These are phyloP conservation scores for Floccularia luteovirens DNA, from an alignment of 768 basidiomycete genomes.

Conservation along the genomic window DNA sequence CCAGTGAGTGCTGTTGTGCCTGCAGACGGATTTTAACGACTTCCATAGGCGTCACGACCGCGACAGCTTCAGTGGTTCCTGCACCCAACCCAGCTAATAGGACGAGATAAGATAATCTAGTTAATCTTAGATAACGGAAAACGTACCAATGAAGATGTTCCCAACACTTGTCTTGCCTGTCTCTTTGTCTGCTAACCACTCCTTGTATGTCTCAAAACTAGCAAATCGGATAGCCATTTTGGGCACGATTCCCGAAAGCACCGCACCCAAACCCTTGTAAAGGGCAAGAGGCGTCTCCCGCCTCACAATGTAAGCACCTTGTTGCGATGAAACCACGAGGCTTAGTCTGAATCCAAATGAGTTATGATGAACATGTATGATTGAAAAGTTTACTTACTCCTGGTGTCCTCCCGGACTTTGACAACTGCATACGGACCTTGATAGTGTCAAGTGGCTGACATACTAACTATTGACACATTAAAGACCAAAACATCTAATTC, in stretches of 20 bases:
- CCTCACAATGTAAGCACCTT: slow-evolving; percentile 75
- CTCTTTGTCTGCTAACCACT: slow-evolving; percentile 61
- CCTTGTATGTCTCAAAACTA: slow-evolving; percentile 94
- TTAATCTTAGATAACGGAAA: neutral
- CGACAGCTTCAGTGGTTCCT: slow-evolving; percentile 91
- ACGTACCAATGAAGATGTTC: slow-evolving; percentile 79
- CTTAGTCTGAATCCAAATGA: slow-evolving; percentile 73
- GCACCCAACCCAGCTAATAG: slow-evolving; percentile 83
- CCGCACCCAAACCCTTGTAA: slow-evolving; percentile 97
- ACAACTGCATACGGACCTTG: slow-evolving; percentile 99
- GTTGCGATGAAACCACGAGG: slow-evolving; percentile 90
- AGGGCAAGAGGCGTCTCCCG: slow-evolving; percentile 93
- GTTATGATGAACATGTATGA: neutral
- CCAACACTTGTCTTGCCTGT: slow-evolving; percentile 79
- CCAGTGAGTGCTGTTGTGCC: slow-evolving; percentile 94
- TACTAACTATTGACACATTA: slow-evolving; percentile 35
- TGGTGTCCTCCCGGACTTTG: slow-evolving; percentile 64
- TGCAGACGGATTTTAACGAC: slow-evolving; percentile 98
- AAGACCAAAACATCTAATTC: neutral
- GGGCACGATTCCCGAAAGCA: slow-evolving; percentile 93
- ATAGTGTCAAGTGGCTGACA: slow-evolving; percentile 98
- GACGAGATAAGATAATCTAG: neutral
- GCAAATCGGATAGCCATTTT: slow-evolving; percentile 99
- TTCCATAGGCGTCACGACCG: slow-evolving; percentile 98
- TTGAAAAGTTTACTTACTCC: slow-evolving; percentile 58